Evolutionary conservation across 1,284 basidiomycete species (phyloP), one percentile per base, ranked within the genome.

Genomic region (Cryptococcus sp.): DNA sequence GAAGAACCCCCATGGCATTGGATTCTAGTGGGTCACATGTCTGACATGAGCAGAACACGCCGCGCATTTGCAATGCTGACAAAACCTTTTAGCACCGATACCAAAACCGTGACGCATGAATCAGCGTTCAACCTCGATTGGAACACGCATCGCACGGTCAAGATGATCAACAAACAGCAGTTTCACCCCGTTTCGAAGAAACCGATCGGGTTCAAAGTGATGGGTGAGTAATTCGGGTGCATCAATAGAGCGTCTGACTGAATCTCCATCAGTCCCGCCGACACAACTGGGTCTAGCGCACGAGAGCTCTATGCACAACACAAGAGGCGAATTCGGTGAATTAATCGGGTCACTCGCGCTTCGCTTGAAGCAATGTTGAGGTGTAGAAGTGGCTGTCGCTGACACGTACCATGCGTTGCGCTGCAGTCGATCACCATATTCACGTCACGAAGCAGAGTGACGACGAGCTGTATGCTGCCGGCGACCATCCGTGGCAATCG

Each of bases 211-310:
- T 81, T 79, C 75, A 81, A 81, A 70, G 31, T 35, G 8, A 35
- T 35, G 31, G 31, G 31, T 35, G 13, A 35, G 31, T 35, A 35
- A 8, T 35, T 2, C 8, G 13, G 7, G 31, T 8, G 31, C 31
- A 35, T 35, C 31, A 10, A 8, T 8, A 13, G 13, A 35, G 31
- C 31, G 31, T 35, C 31, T 10, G 13, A 8, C 13, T 35, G 31
- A 35, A 3, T 5, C 2, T 10, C 8, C 10, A 35, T 62, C 81
- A 17, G 71, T 78, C 23, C 69, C 77, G 1, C 72, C 75, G 0
- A 76, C 75, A 10, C 80, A 78, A 63, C 65, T 75, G 52, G 64
- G 81, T 61, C 61, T 80, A 20, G 75, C 78, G 7, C 73, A 80
- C 50, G 77, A 75, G 3, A 73, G 80, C 50, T 75, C 73, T 45